These are phyloP conservation scores for Aspergillus eucalypticola DNA, from an alignment of 2,329 filamentous ascomycete genomes.

Conservation along the genomic window DNA sequence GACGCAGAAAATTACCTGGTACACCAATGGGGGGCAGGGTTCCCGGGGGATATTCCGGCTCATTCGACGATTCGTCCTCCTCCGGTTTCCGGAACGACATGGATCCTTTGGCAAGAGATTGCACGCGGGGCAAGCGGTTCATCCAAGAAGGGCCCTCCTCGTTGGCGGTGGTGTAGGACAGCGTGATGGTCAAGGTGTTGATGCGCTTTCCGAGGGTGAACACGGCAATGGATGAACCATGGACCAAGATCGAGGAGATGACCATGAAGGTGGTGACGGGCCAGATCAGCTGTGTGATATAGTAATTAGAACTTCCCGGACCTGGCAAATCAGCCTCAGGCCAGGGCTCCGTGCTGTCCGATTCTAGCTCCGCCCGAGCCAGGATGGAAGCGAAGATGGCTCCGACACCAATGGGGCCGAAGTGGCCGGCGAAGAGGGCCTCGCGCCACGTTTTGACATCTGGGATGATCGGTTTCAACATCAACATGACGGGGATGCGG, in stretches of 20 bases:
- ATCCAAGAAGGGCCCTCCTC: slow-evolving; percentile 93
- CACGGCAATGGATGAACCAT: slow-evolving; percentile 96
- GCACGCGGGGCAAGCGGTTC: slow-evolving; percentile 80
- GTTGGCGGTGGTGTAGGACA: slow-evolving; percentile 90
- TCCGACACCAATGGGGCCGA: slow-evolving; percentile 94
- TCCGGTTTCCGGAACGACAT: slow-evolving; percentile 74
- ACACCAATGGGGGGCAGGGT: slow-evolving; percentile 70
- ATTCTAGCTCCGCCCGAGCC: slow-evolving; percentile 87
- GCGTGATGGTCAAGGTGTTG: slow-evolving; percentile 90
- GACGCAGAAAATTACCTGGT: slow-evolving; percentile 75
- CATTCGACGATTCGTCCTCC: slow-evolving; percentile 60
- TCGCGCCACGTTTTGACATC: slow-evolving; percentile 99
- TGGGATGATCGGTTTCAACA: slow-evolving; percentile 87
- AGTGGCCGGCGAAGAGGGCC: slow-evolving; percentile 93
- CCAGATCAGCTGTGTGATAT: slow-evolving; percentile 85
- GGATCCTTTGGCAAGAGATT: slow-evolving; percentile 77
- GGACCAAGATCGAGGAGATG: slow-evolving; percentile 89
- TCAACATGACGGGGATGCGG: slow-evolving; percentile 90
- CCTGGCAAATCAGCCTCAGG: slow-evolving; percentile 57
- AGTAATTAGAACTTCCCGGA: slow-evolving; percentile 61
- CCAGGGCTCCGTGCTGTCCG: slow-evolving; percentile 71
- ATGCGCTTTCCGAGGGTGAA: slow-evolving; percentile 98
- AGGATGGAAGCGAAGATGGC: slow-evolving; percentile 95
- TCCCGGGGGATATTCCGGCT: slow-evolving; percentile 65
- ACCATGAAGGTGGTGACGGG: slow-evolving; percentile 93